phyloP scores from a whole-genome alignment of 2,329 filamentous ascomycete genomes.

The Trichoderma sp. region DNA sequence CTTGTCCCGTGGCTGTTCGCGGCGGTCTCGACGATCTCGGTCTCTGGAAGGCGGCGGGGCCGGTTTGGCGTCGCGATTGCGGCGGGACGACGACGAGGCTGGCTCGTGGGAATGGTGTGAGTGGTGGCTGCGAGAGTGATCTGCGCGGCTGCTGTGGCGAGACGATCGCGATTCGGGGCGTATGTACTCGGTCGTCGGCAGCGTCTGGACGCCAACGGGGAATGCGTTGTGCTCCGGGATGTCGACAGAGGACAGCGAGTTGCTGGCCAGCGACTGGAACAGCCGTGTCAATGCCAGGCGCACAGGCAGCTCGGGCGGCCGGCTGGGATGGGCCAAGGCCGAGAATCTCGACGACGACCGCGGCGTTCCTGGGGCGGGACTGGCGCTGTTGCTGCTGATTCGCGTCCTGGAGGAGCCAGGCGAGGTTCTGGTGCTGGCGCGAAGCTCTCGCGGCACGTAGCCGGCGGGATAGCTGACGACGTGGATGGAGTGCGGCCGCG shows the following conservation, averaged over 20 bases:
- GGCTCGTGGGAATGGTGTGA: conserved; percentile 9
- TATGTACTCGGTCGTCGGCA: conserved; percentile 9
- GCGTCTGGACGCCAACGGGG: conserved; percentile 18
- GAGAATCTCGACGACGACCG: conserved; percentile 14
- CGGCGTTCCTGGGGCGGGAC: not conserved
- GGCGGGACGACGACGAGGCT: conserved; percentile 5
- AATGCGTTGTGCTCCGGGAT: conserved; percentile 17
- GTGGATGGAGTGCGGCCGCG: conserved; percentile 46
- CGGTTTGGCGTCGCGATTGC: conserved; percentile 9
- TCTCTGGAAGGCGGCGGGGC: not conserved
- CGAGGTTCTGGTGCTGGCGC: conserved; percentile 28
- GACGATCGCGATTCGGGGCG: conserved; percentile 2
- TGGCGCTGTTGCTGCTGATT: not conserved
- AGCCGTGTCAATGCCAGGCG: conserved; percentile 19
- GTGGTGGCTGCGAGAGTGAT: conserved; percentile 2
- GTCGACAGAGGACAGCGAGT: conserved; percentile 23
- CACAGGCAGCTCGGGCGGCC: conserved; percentile 17
- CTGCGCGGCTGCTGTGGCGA: conserved; percentile 15
- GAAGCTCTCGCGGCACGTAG: conserved; percentile 49
- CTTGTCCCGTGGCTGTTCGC: not conserved
- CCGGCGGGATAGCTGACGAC: conserved; percentile 46
- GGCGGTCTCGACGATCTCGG: conserved; percentile 11
- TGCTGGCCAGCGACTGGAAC: conserved; percentile 20
- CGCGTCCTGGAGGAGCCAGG: conserved; percentile 1
- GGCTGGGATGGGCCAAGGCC: not conserved